Evolutionary conservation across 441 rosid genomes (phyloP), one percentile per base, ranked within the genome.

Genomic region (Breynia disticha): DNA sequence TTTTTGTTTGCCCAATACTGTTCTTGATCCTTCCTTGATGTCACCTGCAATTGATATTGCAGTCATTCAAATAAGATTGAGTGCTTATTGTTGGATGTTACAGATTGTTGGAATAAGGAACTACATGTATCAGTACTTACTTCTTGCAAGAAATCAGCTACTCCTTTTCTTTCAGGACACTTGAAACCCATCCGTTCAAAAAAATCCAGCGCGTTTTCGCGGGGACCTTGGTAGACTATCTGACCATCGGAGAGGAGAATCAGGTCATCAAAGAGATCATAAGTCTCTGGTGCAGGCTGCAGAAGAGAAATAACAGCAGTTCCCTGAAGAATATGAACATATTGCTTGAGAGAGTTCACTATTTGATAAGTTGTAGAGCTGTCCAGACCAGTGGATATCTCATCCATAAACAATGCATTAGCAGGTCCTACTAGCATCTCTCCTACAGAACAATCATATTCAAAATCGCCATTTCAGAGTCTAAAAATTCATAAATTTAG

Each of bases 221-320:
- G 86, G 24, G 95, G 90, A 42, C 95, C 97, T n/a, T 90, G 93
- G 39, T 83, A 90, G 20, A 85, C 82, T 21, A 87, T 67, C 55
- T 71, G 75, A 2, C 90, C 88, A 55, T 90, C 98, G 0, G 93
- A 79, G 43, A 90, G 73, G 51, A 90, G 85, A 51, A 87, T 66
- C 50, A 90, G 81, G 61, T 90, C 98, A 66, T 87, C 98, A 16
- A 87, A 90, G 48, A 87, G 82, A 60, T 81, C 74, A 52, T 80
- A 87, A 41, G 96, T 90, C 74, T 90, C 98, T 0, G 98, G 96
- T 0, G 95, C 93, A 28, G 98, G 98, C 79, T 90, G 74, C 20
- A 65, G 70, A 22, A 70, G 70, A 32, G 74, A 70, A 54, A 65
- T 61, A 48, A 65, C 14, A 17, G 64, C 67, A 49, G 73, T 67